Percentiles rank a stretch among this genome's conserved stretches.
Conservation (phyloP, 345 rosid genomes). For the Dipteronia dyeriana region DNA sequence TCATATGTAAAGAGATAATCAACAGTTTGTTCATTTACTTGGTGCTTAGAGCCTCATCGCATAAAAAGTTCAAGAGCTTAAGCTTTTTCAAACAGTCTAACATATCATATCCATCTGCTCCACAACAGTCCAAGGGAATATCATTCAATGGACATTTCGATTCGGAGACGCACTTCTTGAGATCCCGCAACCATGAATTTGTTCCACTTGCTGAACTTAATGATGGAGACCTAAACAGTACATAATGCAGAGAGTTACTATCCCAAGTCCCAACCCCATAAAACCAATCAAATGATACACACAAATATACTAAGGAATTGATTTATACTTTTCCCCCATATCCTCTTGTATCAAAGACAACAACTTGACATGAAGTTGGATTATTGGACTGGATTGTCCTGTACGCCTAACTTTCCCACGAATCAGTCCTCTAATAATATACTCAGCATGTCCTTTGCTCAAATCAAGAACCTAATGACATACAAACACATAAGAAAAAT, state of each 20-base stretch:
- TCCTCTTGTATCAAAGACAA: constrained; percentile 54
- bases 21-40: constrained; percentile 30
- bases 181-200: constrained; percentile 58
- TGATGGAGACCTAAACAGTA: constrained; percentile 44
- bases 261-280: constrained; percentile 4
- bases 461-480: constrained; percentile 59
- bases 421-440: constrained; percentile 61
- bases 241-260: constrained; percentile 17
- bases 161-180: constrained; percentile 44
- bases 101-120: constrained; percentile 44
- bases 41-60: constrained; percentile 69
- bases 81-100: constrained; percentile 46
- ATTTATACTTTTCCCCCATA: constrained; percentile 53
- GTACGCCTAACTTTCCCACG: constrained; percentile 50
- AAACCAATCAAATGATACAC: constrained; percentile 6
- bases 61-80: constrained; percentile 59
- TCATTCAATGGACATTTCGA: constrained; percentile 36
- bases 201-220: constrained; percentile 43
- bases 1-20: neutral
- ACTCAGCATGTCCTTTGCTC: constrained; percentile 73
- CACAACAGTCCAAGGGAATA: constrained; percentile 41
- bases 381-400: constrained; percentile 47
- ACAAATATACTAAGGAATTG: neutral
- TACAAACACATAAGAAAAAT: constrained; percentile 7
- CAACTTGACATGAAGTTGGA: constrained; percentile 58